These are phyloP conservation scores for Claviceps sorghi DNA, from an alignment of 2,329 filamentous ascomycete species.

Conservation along the genomic window DNA sequence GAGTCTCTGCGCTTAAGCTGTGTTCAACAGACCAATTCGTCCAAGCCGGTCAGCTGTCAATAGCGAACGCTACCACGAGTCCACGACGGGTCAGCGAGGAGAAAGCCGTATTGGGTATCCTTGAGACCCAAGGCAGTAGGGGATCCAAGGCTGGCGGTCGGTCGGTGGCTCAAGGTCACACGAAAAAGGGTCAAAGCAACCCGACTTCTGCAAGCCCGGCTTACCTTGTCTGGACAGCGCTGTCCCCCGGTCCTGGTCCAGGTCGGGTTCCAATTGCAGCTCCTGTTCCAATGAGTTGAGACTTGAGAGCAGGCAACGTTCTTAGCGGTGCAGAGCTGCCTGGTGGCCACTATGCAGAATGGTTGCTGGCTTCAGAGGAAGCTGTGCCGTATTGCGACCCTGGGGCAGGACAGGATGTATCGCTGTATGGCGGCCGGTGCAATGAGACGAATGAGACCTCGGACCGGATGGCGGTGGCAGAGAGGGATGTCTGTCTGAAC, in stretches of 20 bases:
- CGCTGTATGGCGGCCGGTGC: neutral
- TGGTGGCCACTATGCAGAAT: neutral
- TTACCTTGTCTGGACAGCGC: neutral
- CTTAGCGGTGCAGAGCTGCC: neutral
- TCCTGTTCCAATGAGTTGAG: neutral
- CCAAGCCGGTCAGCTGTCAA: neutral
- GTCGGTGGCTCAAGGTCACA: neutral
- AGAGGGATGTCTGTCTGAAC: neutral
- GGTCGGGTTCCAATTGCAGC: neutral
- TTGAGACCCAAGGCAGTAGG: neutral
- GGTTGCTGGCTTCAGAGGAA: neutral
- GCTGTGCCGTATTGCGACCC: neutral
- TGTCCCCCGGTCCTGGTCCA: neutral
- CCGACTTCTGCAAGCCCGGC: neutral
- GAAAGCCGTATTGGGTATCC: neutral
- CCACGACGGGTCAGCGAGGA: neutral
- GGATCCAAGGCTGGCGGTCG: neutral
- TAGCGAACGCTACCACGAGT: neutral
- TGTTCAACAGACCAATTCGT: neutral
- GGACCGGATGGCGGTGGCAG: neutral
- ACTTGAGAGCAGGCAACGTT: neutral
- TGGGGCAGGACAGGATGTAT: neutral
- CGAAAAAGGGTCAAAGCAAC: neutral
- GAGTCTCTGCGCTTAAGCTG: neutral
- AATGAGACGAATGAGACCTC: neutral